A percentile compares a stretch with the other conserved stretches of the same genome.
Evolutionary conservation across 2,329 filamentous ascomycete species (phyloP).

Genomic region (Verticillium nubilum): DNA sequence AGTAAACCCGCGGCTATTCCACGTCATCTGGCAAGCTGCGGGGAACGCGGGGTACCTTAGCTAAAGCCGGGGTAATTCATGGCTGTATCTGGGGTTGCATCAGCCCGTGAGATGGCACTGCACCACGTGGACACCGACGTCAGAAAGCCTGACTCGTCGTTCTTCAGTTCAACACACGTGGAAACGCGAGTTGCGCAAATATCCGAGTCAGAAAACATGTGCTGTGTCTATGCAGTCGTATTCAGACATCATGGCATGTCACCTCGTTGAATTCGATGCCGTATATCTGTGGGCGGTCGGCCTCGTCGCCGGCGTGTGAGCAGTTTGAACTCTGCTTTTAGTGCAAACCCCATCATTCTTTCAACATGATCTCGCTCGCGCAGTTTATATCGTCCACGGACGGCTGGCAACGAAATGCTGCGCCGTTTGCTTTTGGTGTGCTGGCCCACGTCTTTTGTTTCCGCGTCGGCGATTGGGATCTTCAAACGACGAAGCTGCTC

Average conservation of each 20-base stretch:
- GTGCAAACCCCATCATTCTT: not conserved
- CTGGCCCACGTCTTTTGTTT: conserved; percentile 15
- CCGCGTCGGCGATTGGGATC: conserved; percentile 20
- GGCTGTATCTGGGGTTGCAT: not conserved
- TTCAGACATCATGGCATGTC: not conserved
- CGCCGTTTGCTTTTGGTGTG: conserved; percentile 6
- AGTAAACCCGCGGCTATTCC: not conserved
- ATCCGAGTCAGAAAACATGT: not conserved
- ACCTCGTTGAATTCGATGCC: not conserved
- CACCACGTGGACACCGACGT: not conserved
- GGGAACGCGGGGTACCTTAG: conserved; percentile 3
- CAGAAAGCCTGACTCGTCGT: not conserved
- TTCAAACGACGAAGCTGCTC: conserved; percentile 9
- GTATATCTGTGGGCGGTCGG: not conserved
- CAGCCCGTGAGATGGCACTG: not conserved
- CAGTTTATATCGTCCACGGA: not conserved
- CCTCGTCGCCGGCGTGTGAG: not conserved
- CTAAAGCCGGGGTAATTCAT: not conserved
- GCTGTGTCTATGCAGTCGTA: not conserved
- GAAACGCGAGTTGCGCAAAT: not conserved
- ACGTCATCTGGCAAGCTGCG: not conserved
- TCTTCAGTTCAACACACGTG: not conserved
- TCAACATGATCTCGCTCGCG: not conserved
- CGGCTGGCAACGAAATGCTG: not conserved
- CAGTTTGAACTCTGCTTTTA: not conserved